These are phyloP conservation scores for Penicillium expansum DNA, from an alignment of 2,329 filamentous ascomycete species.

Conservation along the genomic window DNA sequence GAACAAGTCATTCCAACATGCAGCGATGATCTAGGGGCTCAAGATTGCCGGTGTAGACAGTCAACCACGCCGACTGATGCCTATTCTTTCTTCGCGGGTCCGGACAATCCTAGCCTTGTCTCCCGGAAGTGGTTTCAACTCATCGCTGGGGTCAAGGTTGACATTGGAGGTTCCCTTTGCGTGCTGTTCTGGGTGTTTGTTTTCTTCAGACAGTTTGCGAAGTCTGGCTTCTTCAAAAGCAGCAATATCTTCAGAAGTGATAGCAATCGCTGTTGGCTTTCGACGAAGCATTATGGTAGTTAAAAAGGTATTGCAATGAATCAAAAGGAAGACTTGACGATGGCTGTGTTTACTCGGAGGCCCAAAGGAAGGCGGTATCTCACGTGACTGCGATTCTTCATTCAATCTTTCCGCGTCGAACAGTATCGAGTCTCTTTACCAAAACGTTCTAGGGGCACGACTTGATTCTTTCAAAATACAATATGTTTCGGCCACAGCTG, in stretches of 20 bases:
- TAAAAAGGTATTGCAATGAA: neutral
- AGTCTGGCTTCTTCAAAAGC: conserved; percentile 46
- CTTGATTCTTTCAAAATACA: conserved; percentile 5
- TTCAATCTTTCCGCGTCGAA: conserved; percentile 6
- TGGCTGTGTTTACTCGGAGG: neutral
- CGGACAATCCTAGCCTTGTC: conserved; percentile 50
- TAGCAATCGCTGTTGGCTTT: conserved; percentile 51
- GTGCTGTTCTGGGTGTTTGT: conserved; percentile 22
- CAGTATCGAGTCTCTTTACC: neutral
- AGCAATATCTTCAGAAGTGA: conserved; percentile 49
- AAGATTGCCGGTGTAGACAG: neutral
- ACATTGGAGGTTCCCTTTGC: conserved; percentile 23
- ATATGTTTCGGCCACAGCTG: conserved; percentile 31
- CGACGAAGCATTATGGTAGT: conserved; percentile 47
- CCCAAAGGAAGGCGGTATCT: neutral
- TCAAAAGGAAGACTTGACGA: neutral
- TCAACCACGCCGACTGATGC: conserved; percentile 31
- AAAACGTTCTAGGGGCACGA: conserved; percentile 2
- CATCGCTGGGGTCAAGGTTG: conserved; percentile 48
- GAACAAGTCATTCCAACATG: neutral
- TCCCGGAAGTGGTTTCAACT: conserved; percentile 50
- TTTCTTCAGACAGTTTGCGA: conserved; percentile 31
- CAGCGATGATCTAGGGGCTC: neutral
- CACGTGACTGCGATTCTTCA: conserved; percentile 16
- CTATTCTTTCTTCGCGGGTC: conserved; percentile 47